A percentile compares a stretch with the other conserved stretches of the same genome.
These are phyloP conservation scores for Hygrocybe punicea DNA, from an alignment of 768 basidiomycete genomes.

Conservation along the genomic window DNA sequence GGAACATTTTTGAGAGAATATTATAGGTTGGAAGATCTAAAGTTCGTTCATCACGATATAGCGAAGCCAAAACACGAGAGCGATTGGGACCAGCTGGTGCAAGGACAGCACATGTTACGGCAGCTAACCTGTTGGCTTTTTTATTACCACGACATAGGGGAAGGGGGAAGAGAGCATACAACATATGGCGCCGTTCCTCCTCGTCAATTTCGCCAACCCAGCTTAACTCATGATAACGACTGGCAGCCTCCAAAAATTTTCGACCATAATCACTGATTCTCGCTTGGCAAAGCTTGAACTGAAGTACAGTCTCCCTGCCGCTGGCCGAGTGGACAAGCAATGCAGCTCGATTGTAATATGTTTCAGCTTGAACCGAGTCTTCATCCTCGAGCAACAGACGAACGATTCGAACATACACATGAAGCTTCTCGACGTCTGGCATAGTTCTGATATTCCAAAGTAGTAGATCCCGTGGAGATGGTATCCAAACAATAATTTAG, in stretches of 20 bases:
- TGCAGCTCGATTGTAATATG: constrained; percentile 95
- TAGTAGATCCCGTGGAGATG: not conserved
- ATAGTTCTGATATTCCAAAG: constrained; percentile 43
- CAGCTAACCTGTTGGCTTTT: constrained; percentile 58
- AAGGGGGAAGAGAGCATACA: constrained; percentile 51
- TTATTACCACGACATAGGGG: too few species aligned
- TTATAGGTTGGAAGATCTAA: constrained; percentile 75
- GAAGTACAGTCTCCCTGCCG: constrained; percentile 75
- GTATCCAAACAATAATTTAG: not conserved
- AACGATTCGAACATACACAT: constrained; percentile 90
- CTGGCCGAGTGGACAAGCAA: constrained; percentile 77
- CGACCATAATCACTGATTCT: constrained; percentile 89
- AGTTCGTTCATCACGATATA: constrained; percentile 92
- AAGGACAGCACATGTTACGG: constrained; percentile 93
- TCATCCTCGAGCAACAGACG: constrained; percentile 93
- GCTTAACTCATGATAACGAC: constrained; percentile 90
- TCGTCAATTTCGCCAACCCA: constrained; percentile 91
- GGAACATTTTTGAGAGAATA: constrained; percentile 96
- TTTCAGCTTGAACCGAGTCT: constrained; percentile 96
- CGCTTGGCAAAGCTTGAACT: constrained; percentile 92
- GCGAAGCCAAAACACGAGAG: constrained; percentile 85
- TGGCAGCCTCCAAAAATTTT: constrained; percentile 92
- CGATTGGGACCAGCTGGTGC: constrained; percentile 97
- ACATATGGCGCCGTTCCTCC: constrained; percentile 84
- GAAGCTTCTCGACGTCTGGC: constrained; percentile 81